Conservation (phyloP, 169 alveolate genomes). For the Blepharisma undulans region DNA sequence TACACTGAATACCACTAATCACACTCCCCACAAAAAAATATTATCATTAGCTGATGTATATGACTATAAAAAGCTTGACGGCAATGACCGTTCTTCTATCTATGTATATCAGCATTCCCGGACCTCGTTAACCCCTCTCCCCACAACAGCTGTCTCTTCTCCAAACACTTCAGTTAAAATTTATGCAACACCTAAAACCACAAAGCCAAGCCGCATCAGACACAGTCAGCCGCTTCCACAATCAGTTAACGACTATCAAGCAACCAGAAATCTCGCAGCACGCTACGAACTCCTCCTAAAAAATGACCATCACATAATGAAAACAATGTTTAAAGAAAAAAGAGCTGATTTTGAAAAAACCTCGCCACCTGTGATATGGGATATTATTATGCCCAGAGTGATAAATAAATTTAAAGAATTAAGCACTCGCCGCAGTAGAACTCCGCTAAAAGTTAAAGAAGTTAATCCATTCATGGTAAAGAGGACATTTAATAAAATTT, state of each 20-base stretch:
- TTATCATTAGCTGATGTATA: background rate
- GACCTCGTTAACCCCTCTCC: background rate
- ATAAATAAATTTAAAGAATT: background rate
- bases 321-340: background rate
- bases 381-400: background rate
- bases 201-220: background rate
- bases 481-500: background rate
- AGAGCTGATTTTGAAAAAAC: background rate
- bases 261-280: background rate
- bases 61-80: background rate
- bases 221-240: background rate
- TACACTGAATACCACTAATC: background rate
- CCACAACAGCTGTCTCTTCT: background rate
- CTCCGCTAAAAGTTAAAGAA: background rate
- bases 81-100: background rate
- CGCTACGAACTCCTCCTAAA: background rate
- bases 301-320: background rate
- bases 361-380: background rate
- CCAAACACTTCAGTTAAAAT: background rate
- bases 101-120: background rate
- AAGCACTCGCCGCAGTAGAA: background rate
- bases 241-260: background rate
- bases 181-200: background rate
- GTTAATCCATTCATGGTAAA: background rate
- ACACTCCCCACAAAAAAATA: background rate